Conservation (phyloP, 371 early-diverging fungal species). For the Rhizopus sp. region DNA sequence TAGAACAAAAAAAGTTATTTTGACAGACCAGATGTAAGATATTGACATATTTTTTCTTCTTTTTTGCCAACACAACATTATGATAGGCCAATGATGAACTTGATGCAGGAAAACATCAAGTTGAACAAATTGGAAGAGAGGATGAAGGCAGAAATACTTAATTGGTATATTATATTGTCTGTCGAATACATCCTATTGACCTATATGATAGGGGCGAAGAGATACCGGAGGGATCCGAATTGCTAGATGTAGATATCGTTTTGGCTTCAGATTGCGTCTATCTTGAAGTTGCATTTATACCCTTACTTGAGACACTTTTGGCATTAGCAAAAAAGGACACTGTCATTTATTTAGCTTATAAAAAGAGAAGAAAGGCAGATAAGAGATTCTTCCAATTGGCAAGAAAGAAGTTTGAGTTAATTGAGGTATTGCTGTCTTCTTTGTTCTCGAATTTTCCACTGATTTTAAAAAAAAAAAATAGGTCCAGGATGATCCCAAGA, state of each 20-base stretch:
- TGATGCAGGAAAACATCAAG: slow-evolving; percentile 44
- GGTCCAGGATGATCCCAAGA: slow-evolving; percentile 32
- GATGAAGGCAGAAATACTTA: slow-evolving; percentile 27
- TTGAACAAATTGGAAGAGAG: slow-evolving; percentile 24
- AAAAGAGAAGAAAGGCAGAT: slow-evolving; percentile 50
- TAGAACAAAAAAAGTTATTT: slow-evolving; percentile 25
- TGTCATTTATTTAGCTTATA: slow-evolving; percentile 42
- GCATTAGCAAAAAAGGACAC: slow-evolving; percentile 31
- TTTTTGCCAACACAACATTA: not conserved
- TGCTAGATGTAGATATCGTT: slow-evolving; percentile 35
- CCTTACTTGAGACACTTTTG: slow-evolving; percentile 41
- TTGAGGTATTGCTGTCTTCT: slow-evolving; percentile 19
- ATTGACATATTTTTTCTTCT: slow-evolving; percentile 5
- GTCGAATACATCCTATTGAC: not conserved
- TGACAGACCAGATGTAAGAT: slow-evolving; percentile 49
- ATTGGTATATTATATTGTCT: slow-evolving; percentile 35
- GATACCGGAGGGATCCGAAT: slow-evolving; percentile 11
- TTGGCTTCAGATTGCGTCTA: slow-evolving; percentile 57
- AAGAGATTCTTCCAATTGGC: slow-evolving; percentile 50
- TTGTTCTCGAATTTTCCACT: not conserved
- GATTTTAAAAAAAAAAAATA: slow-evolving; percentile 7
- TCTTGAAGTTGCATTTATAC: slow-evolving; percentile 47
- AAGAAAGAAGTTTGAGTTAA: slow-evolving; percentile 39
- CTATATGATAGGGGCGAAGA: slow-evolving; percentile 37
- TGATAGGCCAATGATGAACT: slow-evolving; percentile 39